Conservation (phyloP, 352 stramenopile genomes). For the Phytophthora vignae region DNA sequence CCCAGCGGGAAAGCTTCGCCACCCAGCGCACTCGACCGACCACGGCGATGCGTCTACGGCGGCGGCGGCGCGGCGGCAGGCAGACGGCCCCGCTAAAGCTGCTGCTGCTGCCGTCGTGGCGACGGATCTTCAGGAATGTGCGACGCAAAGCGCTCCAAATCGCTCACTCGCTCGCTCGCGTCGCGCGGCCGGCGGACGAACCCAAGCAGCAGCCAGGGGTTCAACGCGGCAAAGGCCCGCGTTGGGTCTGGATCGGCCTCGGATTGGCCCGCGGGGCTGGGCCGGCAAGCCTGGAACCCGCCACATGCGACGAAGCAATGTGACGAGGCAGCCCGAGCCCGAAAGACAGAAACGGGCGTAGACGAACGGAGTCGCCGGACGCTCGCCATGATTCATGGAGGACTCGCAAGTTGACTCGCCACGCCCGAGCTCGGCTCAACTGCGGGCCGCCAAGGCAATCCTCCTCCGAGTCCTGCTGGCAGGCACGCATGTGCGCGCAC, state of each 20-base stretch:
- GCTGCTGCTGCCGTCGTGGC: background rate
- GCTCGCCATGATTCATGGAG: too few species aligned
- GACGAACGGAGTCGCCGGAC: conserved; percentile 23
- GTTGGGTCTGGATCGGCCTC: background rate
- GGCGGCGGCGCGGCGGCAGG: background rate
- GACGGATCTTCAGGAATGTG: conserved; percentile 31
- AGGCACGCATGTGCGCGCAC: too few species aligned
- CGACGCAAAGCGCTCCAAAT: conserved; percentile 18
- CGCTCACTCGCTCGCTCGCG: background rate
- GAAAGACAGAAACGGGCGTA: conserved; percentile 12
- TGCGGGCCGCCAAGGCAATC: background rate
- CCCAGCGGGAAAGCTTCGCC: background rate
- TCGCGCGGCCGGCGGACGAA: conserved; percentile 11
- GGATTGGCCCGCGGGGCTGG: background rate
- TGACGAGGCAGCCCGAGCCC: conserved; percentile 22
- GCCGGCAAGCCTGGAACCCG: background rate
- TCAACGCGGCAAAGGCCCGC: conserved; percentile 23
- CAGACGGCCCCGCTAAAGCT: background rate
- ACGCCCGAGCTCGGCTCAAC: background rate
- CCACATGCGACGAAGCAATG: conserved; percentile 33
- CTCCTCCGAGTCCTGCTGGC: too few species aligned
- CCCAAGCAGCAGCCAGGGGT: conserved; percentile 22
- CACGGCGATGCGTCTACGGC: background rate
- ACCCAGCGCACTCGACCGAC: too few species aligned
- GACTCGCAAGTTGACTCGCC: too few species aligned